Evolutionary conservation across 495 filamentous ascomycete genomes (phyloP), one percentile per base, ranked within the genome.

Genomic region (Hypoxylon lienhwacheense): DNA sequence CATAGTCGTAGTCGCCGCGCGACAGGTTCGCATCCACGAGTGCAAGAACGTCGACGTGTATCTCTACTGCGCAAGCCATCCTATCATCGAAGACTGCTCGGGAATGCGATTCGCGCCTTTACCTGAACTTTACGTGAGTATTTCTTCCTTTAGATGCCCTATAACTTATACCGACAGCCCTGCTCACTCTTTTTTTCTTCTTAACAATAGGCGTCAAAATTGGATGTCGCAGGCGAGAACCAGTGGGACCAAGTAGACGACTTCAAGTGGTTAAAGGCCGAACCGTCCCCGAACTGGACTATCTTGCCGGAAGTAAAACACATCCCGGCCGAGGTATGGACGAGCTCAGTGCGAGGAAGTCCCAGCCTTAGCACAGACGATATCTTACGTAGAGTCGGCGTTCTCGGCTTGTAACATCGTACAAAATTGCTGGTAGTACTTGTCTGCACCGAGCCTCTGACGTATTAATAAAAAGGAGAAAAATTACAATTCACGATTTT

Each of bases 241-340:
- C 76, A 85, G 50, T 98, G 89, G 87, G 81, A 89, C 60, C 82
- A 95, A 63, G 85, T 98, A 10, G 89, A 97, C 63, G 93, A 98
- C 62, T 98, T 98, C 76, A 93, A 95, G 69, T 97, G 95, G 95
- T 78, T 96, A 53, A 95, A 90, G 69, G 74, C 79, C 7, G 88
- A 87, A 36, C 84, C 81, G 12, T 96, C 89, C 59, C 93, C 93
- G 1, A 91, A 98, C 66, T 98, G 92, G 90, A 81, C 76, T 35
- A 64, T 91, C 7, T 49, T 97, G 31, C 72, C 78, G 11, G 77
- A 78, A 34, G 76, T 74, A 14, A 74, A 87, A 26, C 79, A 83
- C 7, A 75, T 92, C 5, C 49, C 70, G 4, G 81, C 83, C 14
- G 76, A 79, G 14, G 77, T 86, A 1, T 95, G 91, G 90, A 79